Base-by-base conservation (phyloP, 2,329 filamentous ascomycete genomes). In the Oidium heveae region DNA sequence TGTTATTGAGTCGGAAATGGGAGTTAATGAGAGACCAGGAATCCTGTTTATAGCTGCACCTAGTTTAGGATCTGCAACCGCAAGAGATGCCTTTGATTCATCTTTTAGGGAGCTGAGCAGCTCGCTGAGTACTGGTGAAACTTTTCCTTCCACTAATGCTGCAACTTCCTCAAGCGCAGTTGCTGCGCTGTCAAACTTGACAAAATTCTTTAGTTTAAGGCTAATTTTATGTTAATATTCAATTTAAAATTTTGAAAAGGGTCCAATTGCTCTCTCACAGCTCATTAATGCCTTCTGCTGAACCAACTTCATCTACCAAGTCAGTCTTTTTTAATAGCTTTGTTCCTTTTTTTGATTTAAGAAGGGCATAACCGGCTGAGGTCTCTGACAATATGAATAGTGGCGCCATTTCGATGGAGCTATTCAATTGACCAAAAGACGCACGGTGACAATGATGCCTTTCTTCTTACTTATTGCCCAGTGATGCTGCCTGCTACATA, bases 11-110 rank as follows among this genome's bases (percentile, higher is more conserved):
- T 94, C 85, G 64, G 84, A 83, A 60, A 95, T 77, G 58, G 86
- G 78, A 59, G 84, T 81, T 66, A 96, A 82, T 62, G 86, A 85
- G 59, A 96, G 77, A 53, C 85, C 79, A 54, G 91, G 87, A 52
- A 98, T 75, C 71, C 94, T 91, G 67, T 85, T 84, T 70, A 98
- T 95, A 57, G 91, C 80, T 65, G 82, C 86, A 62, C 86, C 85
- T 60, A 98, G 78, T 71, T 94, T 94, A 57, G 86, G 82, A 66
- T 98, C 91, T 60, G 87, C 86, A 59, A 98, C 89, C 56, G 87
- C 89, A 61, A 98, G 76, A 20, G 88, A 93, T 44, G 86, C 82
- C 73, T 98, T 96, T 74, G 94, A 94, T 76, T 98, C 91, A 67
- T 93, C 84, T 72, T 95, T 95, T 69, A 96, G 80, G 54, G 82